Percentiles rank a stretch among this genome's conserved stretches.
Evolutionary conservation across 805 yeast species (phyloP).

Genomic region (Monosporozyma unispora): DNA sequence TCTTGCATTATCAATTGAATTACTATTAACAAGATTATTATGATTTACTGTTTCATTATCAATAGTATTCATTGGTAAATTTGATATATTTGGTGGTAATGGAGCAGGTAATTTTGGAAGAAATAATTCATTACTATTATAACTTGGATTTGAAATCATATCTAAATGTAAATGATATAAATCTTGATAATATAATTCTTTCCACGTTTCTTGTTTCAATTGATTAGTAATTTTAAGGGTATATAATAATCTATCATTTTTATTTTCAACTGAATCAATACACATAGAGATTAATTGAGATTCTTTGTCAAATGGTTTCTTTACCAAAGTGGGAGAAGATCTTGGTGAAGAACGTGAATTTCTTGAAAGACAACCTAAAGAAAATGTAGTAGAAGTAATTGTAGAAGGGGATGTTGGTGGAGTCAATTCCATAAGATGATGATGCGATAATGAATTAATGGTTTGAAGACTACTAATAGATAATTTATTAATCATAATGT

Average conservation of each 20-base stretch:
- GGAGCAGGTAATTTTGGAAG: constrained; percentile 12
- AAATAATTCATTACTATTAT: background rate
- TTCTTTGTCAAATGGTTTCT: constrained; percentile 1
- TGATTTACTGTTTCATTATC: background rate
- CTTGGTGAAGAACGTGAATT: background rate
- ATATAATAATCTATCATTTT: constrained; percentile 14
- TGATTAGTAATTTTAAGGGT: constrained; percentile 8
- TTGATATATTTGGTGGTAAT: background rate
- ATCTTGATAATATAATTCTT: constrained; percentile 15
- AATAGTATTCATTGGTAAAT: background rate
- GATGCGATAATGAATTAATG: background rate
- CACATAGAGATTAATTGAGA: background rate
- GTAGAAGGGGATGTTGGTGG: constrained; percentile 20
- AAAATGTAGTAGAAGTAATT: constrained; percentile 10
- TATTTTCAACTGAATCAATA: constrained; percentile 10
- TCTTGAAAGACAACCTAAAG: constrained; percentile 10
- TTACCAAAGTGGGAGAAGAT: constrained; percentile 1
- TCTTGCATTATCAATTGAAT: background rate
- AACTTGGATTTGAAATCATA: constrained; percentile 5
- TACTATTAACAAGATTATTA: background rate
- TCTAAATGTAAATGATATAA: constrained; percentile 17
- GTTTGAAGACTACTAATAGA: background rate
- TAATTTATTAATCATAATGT: background rate
- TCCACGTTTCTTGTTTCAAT: constrained; percentile 7
- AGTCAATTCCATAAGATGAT: constrained; percentile 6